Percentiles rank a stretch among this genome's conserved stretches.
These are phyloP conservation scores for Vaccinium corymbosum DNA, from an alignment of 148 eudicot genomes.

Conservation along the genomic window DNA sequence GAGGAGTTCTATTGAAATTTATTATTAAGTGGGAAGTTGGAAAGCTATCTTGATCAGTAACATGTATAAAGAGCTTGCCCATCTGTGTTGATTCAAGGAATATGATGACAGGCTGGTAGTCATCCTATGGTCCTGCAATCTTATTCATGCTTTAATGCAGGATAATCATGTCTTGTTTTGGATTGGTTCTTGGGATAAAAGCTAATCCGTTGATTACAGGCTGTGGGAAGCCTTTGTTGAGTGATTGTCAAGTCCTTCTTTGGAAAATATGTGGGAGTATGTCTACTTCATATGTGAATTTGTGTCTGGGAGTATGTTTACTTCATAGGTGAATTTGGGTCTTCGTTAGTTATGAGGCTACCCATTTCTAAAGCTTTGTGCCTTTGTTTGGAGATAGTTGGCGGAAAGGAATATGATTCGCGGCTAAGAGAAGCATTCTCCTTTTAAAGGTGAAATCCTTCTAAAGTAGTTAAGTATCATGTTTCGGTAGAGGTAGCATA, in stretches of 20 bases:
- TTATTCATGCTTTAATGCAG: neutral
- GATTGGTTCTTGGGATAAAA: neutral
- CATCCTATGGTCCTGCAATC: neutral
- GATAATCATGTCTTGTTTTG: neutral
- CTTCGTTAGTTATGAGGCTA: neutral
- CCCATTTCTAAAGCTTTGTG: neutral
- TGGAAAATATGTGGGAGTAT: neutral
- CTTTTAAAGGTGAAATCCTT: neutral
- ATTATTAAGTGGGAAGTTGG: neutral
- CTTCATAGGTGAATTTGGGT: too few species aligned
- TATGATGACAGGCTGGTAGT: neutral
- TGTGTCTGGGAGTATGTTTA: neutral
- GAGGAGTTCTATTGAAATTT: neutral
- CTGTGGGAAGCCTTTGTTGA: neutral
- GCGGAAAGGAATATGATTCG: neutral
- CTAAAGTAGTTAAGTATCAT: neutral
- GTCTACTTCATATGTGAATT: too few species aligned
- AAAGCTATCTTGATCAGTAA: neutral
- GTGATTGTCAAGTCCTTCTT: neutral
- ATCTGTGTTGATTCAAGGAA: neutral
- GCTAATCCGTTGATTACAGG: neutral
- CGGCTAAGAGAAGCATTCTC: neutral
- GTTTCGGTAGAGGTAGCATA: neutral
- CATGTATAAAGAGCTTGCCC: neutral
- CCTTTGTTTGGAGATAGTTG: neutral